These are phyloP conservation scores for Euphorbia peplus DNA, from an alignment of 345 rosid species.

Conservation along the genomic window DNA sequence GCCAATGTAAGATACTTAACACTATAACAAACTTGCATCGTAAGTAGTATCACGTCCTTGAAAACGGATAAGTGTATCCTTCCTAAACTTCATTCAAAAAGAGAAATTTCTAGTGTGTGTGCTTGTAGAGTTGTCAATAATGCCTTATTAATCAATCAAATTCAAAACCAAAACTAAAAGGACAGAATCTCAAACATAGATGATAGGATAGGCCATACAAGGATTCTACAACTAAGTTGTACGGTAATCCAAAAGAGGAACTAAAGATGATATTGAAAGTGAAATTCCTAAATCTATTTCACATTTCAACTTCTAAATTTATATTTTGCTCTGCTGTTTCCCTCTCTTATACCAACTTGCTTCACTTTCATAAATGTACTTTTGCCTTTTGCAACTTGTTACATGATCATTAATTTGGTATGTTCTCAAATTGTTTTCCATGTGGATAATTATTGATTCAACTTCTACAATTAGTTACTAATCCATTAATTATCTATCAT, in stretches of 20 bases:
- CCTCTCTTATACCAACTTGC: slow-evolving; percentile 19
- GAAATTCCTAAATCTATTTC: too few relatives aligned
- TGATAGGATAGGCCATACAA: not conserved
- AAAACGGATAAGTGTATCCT: too few relatives aligned
- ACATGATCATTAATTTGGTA: not conserved
- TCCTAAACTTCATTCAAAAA: too few relatives aligned
- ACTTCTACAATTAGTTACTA: not conserved
- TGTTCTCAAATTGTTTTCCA: not conserved
- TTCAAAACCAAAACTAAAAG: not conserved
- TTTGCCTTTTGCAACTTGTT: slow-evolving; percentile 19
- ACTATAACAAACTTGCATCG: too few relatives aligned
- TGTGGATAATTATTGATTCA: not conserved
- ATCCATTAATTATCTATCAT: not conserved
- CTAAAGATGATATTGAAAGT: too few relatives aligned
- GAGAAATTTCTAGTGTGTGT: too few relatives aligned
- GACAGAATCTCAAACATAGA: not conserved
- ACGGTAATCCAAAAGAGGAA: too few relatives aligned
- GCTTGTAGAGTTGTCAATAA: too few relatives aligned
- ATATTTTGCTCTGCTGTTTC: slow-evolving; percentile 30
- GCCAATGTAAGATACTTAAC: too few relatives aligned
- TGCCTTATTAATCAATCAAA: not conserved
- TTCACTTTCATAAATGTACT: not conserved
- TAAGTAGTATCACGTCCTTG: too few relatives aligned
- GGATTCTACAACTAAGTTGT: too few relatives aligned
- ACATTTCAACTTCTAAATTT: too few relatives aligned